Evolutionary conservation across 1,139 yeast genomes (phyloP), one percentile per base, ranked within the genome.

Genomic region (Geotrichum carabidarum): DNA sequence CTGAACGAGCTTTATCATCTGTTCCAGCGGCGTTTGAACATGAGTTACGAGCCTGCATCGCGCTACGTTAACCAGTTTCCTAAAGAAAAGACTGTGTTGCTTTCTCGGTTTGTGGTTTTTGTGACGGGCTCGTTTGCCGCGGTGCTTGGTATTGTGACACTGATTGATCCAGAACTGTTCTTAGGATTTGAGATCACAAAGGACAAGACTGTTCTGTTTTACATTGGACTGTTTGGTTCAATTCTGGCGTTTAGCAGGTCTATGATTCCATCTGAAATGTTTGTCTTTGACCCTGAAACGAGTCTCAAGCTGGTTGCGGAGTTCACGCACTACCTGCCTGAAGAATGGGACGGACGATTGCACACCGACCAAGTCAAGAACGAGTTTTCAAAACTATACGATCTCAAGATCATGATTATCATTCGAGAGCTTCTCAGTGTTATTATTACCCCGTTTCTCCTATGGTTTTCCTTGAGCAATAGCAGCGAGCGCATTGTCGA

Each of bases 31-130:
- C 75, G 99, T 50, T 72, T 94, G 44, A 86, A 83, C 53, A 71
- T 87, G 61, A 87, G 97, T 49, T 79, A 82, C 44, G 86, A 81
- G 11, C 83, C 91, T 1, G 96, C 99, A 0, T 80, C 86, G 51
- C 79, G 82, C 14, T 93, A 93, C 66, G 82, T 93, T 55, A 84
- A 89, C 62, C 97, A 91, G 68, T 93, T 93, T 65, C 99, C 99
- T 1, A 84, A 90, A 55, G 95, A 90, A 58, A 82, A 82, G 60
- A 80, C 84, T 35, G 77, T 82, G 40, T 76, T 87, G 62, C 67
- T 85, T 1, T 71, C 88, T 61, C 75, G 80, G 54, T 84, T 84
- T 63, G 72, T 84, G 7, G 82, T 95, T 8, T 91, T 93, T 68
- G 74, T 93, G 0, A 78, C 88, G 36, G 98, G 99, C 0, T 87